These are phyloP conservation scores for Russula virescens DNA, from an alignment of 768 basidiomycete species.

Conservation along the genomic window DNA sequence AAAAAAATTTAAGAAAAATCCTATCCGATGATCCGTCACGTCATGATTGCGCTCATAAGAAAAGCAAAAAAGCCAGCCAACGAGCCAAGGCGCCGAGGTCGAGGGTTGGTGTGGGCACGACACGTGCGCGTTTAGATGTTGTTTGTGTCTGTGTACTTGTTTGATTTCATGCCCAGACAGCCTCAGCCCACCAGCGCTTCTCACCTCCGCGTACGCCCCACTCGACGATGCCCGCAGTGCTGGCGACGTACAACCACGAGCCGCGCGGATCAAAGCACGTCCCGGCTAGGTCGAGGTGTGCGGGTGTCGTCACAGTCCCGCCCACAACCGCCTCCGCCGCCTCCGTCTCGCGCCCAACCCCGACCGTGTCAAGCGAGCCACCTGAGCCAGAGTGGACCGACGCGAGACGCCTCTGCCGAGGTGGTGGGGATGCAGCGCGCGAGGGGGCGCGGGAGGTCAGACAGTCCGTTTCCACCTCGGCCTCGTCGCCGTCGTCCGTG, in stretches of 20 bases:
- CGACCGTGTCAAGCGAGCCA: background rate
- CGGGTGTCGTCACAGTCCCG: conserved; percentile 19
- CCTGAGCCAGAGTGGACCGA: conserved; percentile 4
- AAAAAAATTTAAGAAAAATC: no score
- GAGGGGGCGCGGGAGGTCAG: conserved; percentile 45
- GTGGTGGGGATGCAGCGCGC: conserved; percentile 42
- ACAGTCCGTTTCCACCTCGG: conserved; percentile 49
- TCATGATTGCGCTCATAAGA: no score
- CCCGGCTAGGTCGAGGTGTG: conserved; percentile 57
- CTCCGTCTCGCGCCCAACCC: background rate
- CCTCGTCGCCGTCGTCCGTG: conserved; percentile 33
- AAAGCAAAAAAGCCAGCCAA: no score
- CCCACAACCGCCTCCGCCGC: background rate
- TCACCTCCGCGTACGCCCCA: conserved; percentile 70
- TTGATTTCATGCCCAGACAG: conserved; percentile 39
- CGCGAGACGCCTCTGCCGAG: conserved; percentile 19
- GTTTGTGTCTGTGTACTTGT: no score
- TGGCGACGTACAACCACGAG: conserved; percentile 61
- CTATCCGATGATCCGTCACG: no score
- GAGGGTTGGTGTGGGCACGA: no score
- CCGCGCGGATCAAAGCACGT: conserved; percentile 70
- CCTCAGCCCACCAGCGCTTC: conserved; percentile 65
- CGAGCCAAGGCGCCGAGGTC: no score
- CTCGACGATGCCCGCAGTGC: conserved; percentile 61
- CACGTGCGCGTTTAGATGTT: no score